Percentiles rank a stretch among this genome's conserved stretches.
phyloP scores from a whole-genome alignment of 164 flowering plant genomes.

The Vitis cinerea region DNA sequence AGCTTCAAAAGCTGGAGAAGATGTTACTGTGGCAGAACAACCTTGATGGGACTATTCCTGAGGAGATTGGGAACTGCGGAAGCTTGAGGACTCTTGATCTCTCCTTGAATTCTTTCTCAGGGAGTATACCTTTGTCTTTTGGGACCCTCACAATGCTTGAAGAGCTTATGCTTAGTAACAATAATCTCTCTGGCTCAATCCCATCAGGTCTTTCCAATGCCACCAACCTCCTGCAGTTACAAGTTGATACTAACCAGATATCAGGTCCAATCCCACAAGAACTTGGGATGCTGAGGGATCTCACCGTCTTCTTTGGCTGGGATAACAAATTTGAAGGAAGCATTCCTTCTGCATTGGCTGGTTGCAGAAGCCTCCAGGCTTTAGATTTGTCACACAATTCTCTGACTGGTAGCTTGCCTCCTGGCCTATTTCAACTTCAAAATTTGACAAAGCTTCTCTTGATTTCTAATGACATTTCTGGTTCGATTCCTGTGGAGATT shows the following conservation, averaged over 20 bases:
- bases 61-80: constrained; percentile 53
- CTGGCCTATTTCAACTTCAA: constrained; percentile 43
- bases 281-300: constrained; percentile 35
- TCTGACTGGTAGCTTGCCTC: constrained; percentile 54
- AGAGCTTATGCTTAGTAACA: constrained; percentile 37
- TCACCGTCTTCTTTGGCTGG: constrained; percentile 45
- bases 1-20: constrained; percentile 52
- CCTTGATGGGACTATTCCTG: constrained; percentile 59
- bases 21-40: constrained; percentile 59
- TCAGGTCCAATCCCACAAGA: constrained; percentile 43
- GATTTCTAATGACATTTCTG: constrained; percentile 62
- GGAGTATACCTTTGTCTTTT: constrained; percentile 53
- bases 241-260: constrained; percentile 37
- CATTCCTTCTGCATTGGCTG: constrained; percentile 37
- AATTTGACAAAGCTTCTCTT: constrained; percentile 64
- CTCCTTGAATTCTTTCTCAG: constrained; percentile 57
- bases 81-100: constrained; percentile 45
- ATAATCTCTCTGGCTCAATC: constrained; percentile 40
- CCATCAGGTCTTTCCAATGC: constrained; percentile 30
- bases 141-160: constrained; percentile 43
- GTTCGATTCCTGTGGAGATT: constrained; percentile 51
- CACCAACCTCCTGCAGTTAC: constrained; percentile 28
- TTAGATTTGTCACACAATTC: constrained; percentile 50
- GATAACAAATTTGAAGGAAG: constrained; percentile 49
- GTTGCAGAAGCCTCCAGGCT: constrained; percentile 37